These are phyloP conservation scores for Lippia alba DNA, from an alignment of 305 asterid genomes.

Conservation along the genomic window DNA sequence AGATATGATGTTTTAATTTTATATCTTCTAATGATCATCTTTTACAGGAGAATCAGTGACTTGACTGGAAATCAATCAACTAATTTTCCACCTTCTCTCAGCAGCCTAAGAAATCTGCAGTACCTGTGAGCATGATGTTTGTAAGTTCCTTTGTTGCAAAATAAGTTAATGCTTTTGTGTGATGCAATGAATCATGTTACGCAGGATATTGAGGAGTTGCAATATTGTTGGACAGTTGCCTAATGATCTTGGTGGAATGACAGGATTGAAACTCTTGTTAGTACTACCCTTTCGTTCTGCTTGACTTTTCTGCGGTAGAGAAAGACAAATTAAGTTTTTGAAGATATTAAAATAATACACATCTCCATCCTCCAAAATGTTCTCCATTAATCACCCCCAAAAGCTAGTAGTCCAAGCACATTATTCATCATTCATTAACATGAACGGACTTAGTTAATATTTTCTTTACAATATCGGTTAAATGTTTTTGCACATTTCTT, in stretches of 20 bases:
- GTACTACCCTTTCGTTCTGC: conserved; percentile 33
- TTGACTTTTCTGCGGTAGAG: no score
- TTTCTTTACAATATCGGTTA: background rate
- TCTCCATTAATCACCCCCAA: no score
- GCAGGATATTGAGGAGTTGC: conserved; percentile 81
- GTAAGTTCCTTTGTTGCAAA: background rate
- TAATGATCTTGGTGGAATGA: conserved; percentile 43
- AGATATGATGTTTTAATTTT: background rate
- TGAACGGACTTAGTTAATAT: background rate
- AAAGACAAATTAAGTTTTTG: no score
- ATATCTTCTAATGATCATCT: background rate
- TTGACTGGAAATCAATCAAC: conserved; percentile 44
- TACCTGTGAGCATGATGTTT: conserved; percentile 56
- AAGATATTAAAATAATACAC: no score
- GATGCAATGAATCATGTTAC: conserved; percentile 28
- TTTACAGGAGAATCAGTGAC: conserved; percentile 60
- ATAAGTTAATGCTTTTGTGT: conserved; percentile 1
- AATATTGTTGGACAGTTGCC: conserved; percentile 61
- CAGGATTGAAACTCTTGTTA: conserved; percentile 52
- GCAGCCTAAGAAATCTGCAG: conserved; percentile 35
- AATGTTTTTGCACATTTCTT: conserved; percentile 5
- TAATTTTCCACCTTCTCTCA: conserved; percentile 49
- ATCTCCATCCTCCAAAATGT: no score
- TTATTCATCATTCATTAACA: no score
- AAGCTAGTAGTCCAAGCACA: no score